Conservation (phyloP, 768 basidiomycete species). For the Lyophyllum shimeji region DNA sequence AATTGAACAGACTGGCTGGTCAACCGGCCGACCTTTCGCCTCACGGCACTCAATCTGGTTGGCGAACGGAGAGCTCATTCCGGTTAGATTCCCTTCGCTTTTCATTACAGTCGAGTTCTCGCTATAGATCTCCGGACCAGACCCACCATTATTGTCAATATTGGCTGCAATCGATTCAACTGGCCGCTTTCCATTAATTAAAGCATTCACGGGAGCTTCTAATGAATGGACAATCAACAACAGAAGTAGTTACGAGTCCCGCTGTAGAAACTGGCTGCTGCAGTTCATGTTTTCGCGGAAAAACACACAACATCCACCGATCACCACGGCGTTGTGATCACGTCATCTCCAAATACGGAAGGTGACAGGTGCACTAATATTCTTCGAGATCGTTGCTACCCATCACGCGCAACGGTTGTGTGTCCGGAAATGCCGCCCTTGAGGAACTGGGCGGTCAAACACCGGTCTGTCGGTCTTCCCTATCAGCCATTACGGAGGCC, state of each 20-base stretch:
- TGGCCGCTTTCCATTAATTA: no score
- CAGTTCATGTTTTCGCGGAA: slow-evolving; percentile 2
- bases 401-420: slow-evolving; percentile 14
- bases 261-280: neutral
- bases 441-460: slow-evolving; percentile 6
- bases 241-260: neutral
- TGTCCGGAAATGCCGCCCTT: slow-evolving; percentile 11
- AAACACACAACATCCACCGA: slow-evolving; percentile 1
- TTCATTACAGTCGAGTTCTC: neutral
- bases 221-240: neutral
- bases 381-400: slow-evolving; percentile 18
- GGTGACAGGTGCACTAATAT: slow-evolving; percentile 5
- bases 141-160: no score
- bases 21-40: neutral
- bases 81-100: neutral
- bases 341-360: slow-evolving; percentile 1
- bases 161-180: no score
- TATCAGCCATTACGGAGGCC: slow-evolving; percentile 11
- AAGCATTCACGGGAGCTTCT: neutral
- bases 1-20: neutral
- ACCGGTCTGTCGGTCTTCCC: neutral
- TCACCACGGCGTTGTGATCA: neutral
- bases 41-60: neutral
- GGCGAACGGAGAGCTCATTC: neutral
- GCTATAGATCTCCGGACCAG: neutral